Evolutionary conservation across 768 basidiomycete species (phyloP), one percentile per base, ranked within the genome.

Genomic region (Leccinum incarnatum): DNA sequence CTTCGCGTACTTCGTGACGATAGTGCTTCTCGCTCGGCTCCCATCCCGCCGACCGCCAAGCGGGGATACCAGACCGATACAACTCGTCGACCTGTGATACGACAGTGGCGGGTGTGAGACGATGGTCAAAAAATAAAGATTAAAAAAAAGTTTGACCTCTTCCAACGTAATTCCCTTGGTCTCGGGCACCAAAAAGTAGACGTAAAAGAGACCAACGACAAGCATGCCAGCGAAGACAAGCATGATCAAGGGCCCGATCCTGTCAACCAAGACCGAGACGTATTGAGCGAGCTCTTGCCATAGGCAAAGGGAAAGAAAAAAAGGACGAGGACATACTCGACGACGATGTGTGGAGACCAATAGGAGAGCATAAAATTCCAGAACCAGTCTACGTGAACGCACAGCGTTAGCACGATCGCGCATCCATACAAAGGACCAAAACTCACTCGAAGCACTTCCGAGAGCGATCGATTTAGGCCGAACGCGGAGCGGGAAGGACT

Each of bases 401-500:
- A 23, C 21, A 25, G 3, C 17, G 30, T 17, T 17, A 36, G 32
- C 50, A 6, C 72, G 62, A 65, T 58, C 5, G 32, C 23, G 12
- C 17, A n/a, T 25, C 4, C 17, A 25, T n/a, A 7, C 37, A 10
- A 56, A 11, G 25, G 14, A 54, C 21, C 50, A 29, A 21, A 17
- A 36, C 66, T 53, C 27, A 81, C 79, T 83, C 27, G 80, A 76
- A 0, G 81, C 81, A 45, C 85, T 86, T 9, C 88, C 88, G n/a
- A 91, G 77, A 0, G 89, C 89, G 67, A 92, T 91, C 62, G 81
- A 78, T 71, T 91, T 91, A 6, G 91, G 81, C 57, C 89, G 81
- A 48, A 93, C 87, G 50, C 89, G 85, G 23, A 92, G 82, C 14
- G 89, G 91, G 81, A 91, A 92, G 19, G 84, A 86, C 76, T 91